phyloP scores from a whole-genome alignment of 2,329 filamentous ascomycete species.

The Zalaria sp. region DNA sequence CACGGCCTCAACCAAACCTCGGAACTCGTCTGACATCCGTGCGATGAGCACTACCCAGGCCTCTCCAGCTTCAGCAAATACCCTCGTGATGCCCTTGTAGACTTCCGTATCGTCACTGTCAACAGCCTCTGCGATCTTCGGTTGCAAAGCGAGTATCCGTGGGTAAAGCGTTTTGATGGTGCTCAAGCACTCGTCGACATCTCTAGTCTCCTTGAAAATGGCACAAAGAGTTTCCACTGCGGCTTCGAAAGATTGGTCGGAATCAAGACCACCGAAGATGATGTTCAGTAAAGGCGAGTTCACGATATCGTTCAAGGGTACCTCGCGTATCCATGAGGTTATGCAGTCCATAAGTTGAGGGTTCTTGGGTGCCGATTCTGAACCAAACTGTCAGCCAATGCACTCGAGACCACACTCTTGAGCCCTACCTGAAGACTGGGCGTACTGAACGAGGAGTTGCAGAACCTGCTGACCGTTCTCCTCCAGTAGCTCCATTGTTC shows the following conservation, averaged over 20 bases:
- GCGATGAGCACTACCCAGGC: constrained; percentile 90
- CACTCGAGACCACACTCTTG: neutral
- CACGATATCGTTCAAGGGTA: constrained; percentile 70
- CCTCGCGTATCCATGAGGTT: constrained; percentile 90
- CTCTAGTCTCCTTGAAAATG: constrained; percentile 80
- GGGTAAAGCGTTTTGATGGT: constrained; percentile 76
- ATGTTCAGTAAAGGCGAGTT: constrained; percentile 73
- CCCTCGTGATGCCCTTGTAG: constrained; percentile 75
- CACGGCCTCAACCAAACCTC: constrained; percentile 72
- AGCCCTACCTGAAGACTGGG: constrained; percentile 71
- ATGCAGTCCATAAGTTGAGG: constrained; percentile 89
- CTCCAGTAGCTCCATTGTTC: constrained; percentile 79
- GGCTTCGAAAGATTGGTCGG: constrained; percentile 67
- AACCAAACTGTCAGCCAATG: neutral
- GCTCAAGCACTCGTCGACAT: constrained; percentile 79
- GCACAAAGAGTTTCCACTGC: constrained; percentile 87
- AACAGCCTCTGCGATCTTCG: constrained; percentile 61
- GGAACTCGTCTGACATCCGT: constrained; percentile 67
- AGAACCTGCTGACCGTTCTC: constrained; percentile 85
- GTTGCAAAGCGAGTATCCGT: constrained; percentile 58
- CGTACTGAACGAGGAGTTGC: constrained; percentile 74
- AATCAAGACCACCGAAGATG: constrained; percentile 62
- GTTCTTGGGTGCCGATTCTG: constrained; percentile 66
- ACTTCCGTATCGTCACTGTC: constrained; percentile 72
- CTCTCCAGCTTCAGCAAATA: constrained; percentile 87